These are phyloP conservation scores for Moesziomyces sp. DNA, from an alignment of 1,284 basidiomycete species.

Conservation along the genomic window DNA sequence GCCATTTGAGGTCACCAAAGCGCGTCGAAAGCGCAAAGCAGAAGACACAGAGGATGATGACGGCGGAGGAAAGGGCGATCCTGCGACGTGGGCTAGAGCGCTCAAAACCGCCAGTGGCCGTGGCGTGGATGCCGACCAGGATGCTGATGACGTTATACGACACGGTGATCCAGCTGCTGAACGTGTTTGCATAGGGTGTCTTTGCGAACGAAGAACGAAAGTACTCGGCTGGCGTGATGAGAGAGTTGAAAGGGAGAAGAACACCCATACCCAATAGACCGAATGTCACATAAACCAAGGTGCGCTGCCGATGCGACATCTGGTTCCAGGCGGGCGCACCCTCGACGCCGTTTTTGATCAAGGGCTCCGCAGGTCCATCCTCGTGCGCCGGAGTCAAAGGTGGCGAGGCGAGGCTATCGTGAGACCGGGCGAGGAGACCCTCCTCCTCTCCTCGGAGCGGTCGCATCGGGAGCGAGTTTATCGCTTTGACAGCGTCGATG, in stretches of 20 bases:
- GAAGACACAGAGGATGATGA: conserved; percentile 39
- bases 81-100: conserved; percentile 38
- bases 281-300: conserved; percentile 42
- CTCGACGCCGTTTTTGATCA: conserved; percentile 47
- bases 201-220: conserved; percentile 50
- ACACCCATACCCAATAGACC: conserved; percentile 50
- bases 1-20: conserved; percentile 6
- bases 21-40: conserved; percentile 40
- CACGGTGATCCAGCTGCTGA: conserved; percentile 60
- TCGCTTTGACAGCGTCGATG: conserved; percentile 11
- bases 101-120: conserved; percentile 47
- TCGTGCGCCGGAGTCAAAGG: conserved; percentile 16
- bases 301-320: conserved; percentile 26
- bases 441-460: conserved; percentile 42
- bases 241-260: conserved; percentile 54
- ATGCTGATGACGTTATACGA: conserved; percentile 59
- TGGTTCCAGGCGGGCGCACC: conserved; percentile 41
- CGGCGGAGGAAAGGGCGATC: conserved; percentile 31
- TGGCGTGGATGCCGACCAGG: conserved; percentile 51
- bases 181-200: conserved; percentile 44
- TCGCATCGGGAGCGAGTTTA: conserved; percentile 37
- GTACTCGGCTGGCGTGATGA: conserved; percentile 64
- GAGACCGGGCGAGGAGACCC: conserved; percentile 35
- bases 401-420: conserved; percentile 18
- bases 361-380: conserved; percentile 35